These are phyloP conservation scores for Mycena leptocephala DNA, from an alignment of 768 basidiomycete species.

Conservation along the genomic window DNA sequence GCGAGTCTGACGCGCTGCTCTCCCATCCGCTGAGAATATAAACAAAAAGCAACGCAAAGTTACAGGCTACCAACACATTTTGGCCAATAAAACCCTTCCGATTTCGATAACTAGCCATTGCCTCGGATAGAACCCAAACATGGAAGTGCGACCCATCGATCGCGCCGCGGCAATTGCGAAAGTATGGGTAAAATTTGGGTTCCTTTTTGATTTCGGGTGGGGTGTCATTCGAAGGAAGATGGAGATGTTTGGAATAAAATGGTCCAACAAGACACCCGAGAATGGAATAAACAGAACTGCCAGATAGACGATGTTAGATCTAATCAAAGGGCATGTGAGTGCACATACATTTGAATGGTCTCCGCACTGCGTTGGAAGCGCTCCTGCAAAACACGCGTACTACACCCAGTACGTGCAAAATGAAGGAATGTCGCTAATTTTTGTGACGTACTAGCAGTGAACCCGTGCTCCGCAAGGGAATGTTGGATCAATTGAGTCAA, in stretches of 20 bases:
- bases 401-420: not conserved
- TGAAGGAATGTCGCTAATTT: not conserved
- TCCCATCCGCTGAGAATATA: constrained; percentile 4
- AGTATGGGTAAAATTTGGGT: constrained; percentile 46
- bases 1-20: not conserved
- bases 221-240: constrained; percentile 30
- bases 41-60: constrained; percentile 8
- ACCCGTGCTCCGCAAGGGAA: too few relatives aligned
- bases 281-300: not conserved
- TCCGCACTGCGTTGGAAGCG: not conserved
- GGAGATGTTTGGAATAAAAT: constrained; percentile 31
- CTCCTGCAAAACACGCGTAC: not conserved
- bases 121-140: constrained; percentile 36
- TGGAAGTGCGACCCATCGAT: constrained; percentile 48
- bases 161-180: constrained; percentile 44
- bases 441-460: too few relatives aligned
- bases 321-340: too few relatives aligned
- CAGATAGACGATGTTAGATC: not conserved
- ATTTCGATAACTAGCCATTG: constrained; percentile 40
- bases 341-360: not conserved
- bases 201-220: constrained; percentile 42
- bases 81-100: constrained; percentile 40
- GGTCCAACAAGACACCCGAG: not conserved
- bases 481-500: too few relatives aligned
- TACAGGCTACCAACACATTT: constrained; percentile 7